Base-by-base conservation (phyloP, 108 stramenopile genomes). In the Skeletonema potamos region DNA sequence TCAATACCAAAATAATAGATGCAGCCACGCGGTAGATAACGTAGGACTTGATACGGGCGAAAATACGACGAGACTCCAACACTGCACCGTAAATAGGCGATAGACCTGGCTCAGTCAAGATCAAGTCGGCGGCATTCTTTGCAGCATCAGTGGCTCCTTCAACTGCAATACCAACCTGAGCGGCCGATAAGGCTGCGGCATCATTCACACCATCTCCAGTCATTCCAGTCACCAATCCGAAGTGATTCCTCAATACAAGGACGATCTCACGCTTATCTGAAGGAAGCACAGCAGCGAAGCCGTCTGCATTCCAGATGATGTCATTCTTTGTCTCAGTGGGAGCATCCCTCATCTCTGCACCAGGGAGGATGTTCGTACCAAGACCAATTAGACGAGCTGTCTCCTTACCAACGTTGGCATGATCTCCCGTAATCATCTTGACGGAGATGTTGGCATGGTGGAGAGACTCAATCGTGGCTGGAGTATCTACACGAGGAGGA, bases 131-230 rank as follows among this genome's bases (percentile, higher is more conserved):
- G 18, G 96, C 94, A 70, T 89, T 92, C 62, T 89, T 85, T 13
- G 96, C 94, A 12, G 94, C 96, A 78, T 97, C 96, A 6, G 94
- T 95, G 22, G 92, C 90, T 41, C 90, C 94, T 27, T 85, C 79
- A 6, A 97, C 94, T 4, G 77, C 77, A 58, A 78, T 78, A 32
- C 91, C 89, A 58, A 84, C 86, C 62, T 97, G 90, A 36, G 94
- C 94, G 27, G 84, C 85, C 15, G 82, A 85, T 18, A 95, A 80
- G 0, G 94, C 96, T 3, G 96, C 88, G 15, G 93, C 93, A 71
- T 96, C 96, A 71, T 96, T 96, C 37, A 96, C 92, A 32, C 91
- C 93, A 64, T 96, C 92, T 20, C 96, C 96, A 13, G 96, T 96
- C 96, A 96, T 96, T 26, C 92, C 92, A 44, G 87, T 90, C 0